Evolutionary conservation across 768 basidiomycete genomes (phyloP).

Genomic region (Boletus barrowsii): DNA sequence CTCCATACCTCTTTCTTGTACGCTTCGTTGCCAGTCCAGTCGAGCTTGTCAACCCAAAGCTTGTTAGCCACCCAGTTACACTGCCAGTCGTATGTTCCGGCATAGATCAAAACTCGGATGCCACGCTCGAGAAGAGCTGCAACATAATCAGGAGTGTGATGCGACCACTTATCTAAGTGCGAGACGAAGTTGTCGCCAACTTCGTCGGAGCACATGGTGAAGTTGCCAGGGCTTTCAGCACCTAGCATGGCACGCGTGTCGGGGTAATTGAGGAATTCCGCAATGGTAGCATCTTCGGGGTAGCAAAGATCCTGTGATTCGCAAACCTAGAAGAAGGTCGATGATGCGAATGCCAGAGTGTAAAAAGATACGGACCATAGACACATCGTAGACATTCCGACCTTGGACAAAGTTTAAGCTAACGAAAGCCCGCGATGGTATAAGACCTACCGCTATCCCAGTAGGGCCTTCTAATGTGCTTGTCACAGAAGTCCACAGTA

Average conservation of each 20-base stretch:
- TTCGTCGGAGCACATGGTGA: slow-evolving; percentile 50
- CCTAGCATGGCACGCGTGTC: slow-evolving; percentile 45
- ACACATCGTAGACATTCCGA: slow-evolving; percentile 56
- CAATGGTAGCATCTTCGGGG: slow-evolving; percentile 38
- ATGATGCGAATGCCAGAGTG: not conserved
- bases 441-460: slow-evolving; percentile 33
- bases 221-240: slow-evolving; percentile 46
- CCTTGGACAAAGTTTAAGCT: slow-evolving; percentile 22
- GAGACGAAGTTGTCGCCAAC: slow-evolving; percentile 52
- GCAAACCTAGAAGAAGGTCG: slow-evolving; percentile 20
- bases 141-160: slow-evolving; percentile 57
- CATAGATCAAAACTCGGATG: slow-evolving; percentile 51
- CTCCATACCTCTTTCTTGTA: slow-evolving; percentile 43
- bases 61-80: slow-evolving; percentile 68
- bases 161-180: slow-evolving; percentile 59
- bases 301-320: slow-evolving; percentile 36
- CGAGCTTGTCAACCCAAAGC: slow-evolving; percentile 53
- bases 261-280: slow-evolving; percentile 45
- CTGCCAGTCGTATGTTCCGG: slow-evolving; percentile 53
- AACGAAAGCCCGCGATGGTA: not conserved
- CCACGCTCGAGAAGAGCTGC: slow-evolving; percentile 52
- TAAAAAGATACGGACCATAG: slow-evolving; percentile 37
- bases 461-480: slow-evolving; percentile 46
- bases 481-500: slow-evolving; percentile 63
- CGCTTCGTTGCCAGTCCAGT: slow-evolving; percentile 55